Conservation (phyloP, 2,329 filamentous ascomycete genomes). For the Penicillium hordei region DNA sequence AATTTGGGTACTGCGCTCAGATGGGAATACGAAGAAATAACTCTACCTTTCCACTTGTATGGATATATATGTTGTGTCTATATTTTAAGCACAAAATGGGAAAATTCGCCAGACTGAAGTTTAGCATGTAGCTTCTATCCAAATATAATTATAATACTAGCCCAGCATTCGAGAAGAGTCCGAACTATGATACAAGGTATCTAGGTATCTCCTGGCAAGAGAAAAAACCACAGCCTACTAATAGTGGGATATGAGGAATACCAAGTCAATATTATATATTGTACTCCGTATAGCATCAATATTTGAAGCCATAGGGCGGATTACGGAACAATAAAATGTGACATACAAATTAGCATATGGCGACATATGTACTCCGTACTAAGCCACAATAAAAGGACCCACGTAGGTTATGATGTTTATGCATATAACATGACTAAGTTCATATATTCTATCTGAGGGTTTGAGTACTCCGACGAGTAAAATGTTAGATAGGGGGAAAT, state of each 20-base stretch:
- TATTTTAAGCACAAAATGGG: neutral
- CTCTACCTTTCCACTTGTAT: neutral
- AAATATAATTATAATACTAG: neutral
- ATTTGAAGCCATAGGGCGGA: neutral
- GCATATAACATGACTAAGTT: neutral
- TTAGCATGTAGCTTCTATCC: neutral
- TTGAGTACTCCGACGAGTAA: neutral
- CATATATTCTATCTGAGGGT: neutral
- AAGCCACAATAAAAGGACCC: neutral
- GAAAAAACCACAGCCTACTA: neutral
- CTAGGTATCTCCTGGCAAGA: too few species aligned
- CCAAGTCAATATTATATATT: neutral
- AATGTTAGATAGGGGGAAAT: neutral
- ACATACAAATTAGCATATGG: neutral
- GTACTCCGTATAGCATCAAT: neutral
- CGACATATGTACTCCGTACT: neutral
- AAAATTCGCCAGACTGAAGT: neutral
- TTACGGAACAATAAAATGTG: too few species aligned
- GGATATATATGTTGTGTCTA: neutral
- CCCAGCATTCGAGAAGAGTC: neutral
- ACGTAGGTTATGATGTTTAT: neutral
- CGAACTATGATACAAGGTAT: neutral
- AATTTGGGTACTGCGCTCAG: neutral
- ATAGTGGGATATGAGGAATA: neutral
- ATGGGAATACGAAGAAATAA: neutral